Base-by-base conservation (phyloP, 371 early-diverging fungal genomes). In the Mortierella sp. region DNA sequence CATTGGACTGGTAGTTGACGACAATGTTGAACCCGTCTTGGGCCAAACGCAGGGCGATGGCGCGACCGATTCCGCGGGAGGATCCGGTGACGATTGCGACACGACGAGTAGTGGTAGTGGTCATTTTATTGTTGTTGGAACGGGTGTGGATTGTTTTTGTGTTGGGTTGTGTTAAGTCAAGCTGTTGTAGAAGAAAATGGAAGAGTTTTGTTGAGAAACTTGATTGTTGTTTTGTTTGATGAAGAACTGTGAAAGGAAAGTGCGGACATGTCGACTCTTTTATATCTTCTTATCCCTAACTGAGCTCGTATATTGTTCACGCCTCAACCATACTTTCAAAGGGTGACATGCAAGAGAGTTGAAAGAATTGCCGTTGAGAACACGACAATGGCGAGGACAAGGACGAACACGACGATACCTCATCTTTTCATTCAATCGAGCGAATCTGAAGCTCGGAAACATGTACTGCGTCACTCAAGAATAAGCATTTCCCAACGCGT, bases 41-140 rank as follows among this genome's bases (percentile, higher is more conserved):
- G 45, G 80, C 76, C 7, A 80, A 73, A 0, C 77, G 76, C 48
- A 76, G 34, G 65, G 80, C 80, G 28, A 76, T 72, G 19, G 77
- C 77, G 31, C 77, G 77, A 16, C 80, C 80, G 38, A 80, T 80
- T 48, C 77, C 76, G 60, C 80, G 70, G 21, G 80, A 76, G 21
- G 80, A 76, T 34, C 80, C 80, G 8, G 80, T 80, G n/a, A 80
- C 65, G 45, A 80, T 57, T 6, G 80, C 80, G 42, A 80, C 80
- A 47, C 77, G 77, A 70, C 55, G 50, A 14, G 70, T 52, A 16
- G 77, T 45, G 31, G 70, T 52, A 16, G 77, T 45, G 28, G 60
- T 54, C 26, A 50, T 75, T 73, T 26, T 73, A 3, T 34, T 31
- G 4, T 34, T 14, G 63, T 28, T 57, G 28, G 28, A 28, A 0